Evolutionary conservation across 306 rosid species (phyloP).

Genomic region (Lathyrus aphaca): DNA sequence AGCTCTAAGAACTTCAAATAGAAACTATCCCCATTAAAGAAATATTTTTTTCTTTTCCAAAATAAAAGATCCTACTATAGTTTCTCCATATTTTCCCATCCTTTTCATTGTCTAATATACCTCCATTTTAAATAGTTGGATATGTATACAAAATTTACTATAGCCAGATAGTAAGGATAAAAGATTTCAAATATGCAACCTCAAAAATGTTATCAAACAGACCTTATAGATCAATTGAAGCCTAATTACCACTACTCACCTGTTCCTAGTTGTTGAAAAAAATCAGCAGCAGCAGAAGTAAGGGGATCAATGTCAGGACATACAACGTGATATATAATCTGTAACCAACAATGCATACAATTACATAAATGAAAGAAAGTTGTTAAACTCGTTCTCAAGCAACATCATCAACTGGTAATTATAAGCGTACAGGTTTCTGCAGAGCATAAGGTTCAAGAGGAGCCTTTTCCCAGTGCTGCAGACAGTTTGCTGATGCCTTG

Average conservation of each 20-base stretch:
- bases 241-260: constrained; percentile 57
- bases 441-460: constrained; percentile 96
- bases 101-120: constrained; percentile 14
- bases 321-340: constrained; percentile 77
- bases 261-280: constrained; percentile 96
- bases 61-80: constrained; percentile 25
- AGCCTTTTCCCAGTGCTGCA: constrained; percentile 97
- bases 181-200: constrained; percentile 13
- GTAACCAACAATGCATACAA: constrained; percentile 53
- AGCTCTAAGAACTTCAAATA: constrained; percentile 25
- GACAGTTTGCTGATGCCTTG: constrained; percentile 78
- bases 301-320: constrained; percentile 99
- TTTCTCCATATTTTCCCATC: constrained; percentile 25
- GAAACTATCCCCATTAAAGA: background rate
- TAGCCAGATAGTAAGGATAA: constrained; percentile 11
- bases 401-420: constrained; percentile 32
- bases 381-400: constrained; percentile 26
- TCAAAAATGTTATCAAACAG: constrained; percentile 31
- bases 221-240: constrained; percentile 24
- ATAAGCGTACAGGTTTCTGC: constrained; percentile 80
- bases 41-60: constrained; percentile 19
- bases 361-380: constrained; percentile 29
- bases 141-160: constrained; percentile 6
- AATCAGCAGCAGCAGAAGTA: constrained; percentile 88
- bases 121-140: constrained; percentile 24